phyloP scores from a whole-genome alignment of 352 stramenopile genomes.

The Globisporangium acanthophoron region DNA sequence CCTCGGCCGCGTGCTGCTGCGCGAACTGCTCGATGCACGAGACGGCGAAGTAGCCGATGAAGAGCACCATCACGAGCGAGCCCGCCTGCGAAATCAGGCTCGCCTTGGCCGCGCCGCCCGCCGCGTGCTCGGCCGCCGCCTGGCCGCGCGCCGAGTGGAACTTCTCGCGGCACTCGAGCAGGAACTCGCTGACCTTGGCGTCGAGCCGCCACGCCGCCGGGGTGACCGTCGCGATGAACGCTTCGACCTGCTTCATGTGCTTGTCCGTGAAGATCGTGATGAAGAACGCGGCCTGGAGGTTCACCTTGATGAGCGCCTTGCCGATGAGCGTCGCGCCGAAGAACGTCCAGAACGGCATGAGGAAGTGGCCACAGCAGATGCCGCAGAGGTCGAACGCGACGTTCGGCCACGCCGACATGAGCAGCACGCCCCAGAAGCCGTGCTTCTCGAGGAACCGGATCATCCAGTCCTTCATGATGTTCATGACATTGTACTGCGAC shows the following conservation, averaged over 20 bases:
- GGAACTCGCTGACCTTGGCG: conserved; percentile 75
- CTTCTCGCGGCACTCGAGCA: conserved; percentile 83
- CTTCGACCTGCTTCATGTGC: conserved; percentile 78
- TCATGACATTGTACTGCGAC: conserved; percentile 86
- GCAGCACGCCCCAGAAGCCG: conserved; percentile 91
- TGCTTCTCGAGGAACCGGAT: conserved; percentile 88
- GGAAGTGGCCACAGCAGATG: conserved; percentile 93
- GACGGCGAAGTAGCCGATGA: conserved; percentile 88
- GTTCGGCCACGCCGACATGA: conserved; percentile 94
- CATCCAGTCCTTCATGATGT: conserved; percentile 92
- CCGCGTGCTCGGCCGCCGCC: conserved; percentile 49
- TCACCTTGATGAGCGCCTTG: conserved; percentile 92
- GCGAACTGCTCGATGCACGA: conserved; percentile 90
- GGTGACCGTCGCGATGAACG: conserved; percentile 76
- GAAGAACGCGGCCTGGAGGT: conserved; percentile 87
- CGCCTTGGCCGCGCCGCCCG: conserved; percentile 31
- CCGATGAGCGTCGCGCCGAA: conserved; percentile 93
- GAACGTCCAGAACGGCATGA: conserved; percentile 95
- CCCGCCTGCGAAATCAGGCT: conserved; percentile 78
- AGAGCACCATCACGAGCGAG: conserved; percentile 78
- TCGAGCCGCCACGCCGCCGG: conserved; percentile 72
- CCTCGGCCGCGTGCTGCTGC: conserved; percentile 83
- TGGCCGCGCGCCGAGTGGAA: conserved; percentile 76
- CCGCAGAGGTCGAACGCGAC: conserved; percentile 93
- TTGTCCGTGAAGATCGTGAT: conserved; percentile 89